These are phyloP conservation scores for Teunomyces cretensis DNA, from an alignment of 805 yeast genomes.

Conservation along the genomic window DNA sequence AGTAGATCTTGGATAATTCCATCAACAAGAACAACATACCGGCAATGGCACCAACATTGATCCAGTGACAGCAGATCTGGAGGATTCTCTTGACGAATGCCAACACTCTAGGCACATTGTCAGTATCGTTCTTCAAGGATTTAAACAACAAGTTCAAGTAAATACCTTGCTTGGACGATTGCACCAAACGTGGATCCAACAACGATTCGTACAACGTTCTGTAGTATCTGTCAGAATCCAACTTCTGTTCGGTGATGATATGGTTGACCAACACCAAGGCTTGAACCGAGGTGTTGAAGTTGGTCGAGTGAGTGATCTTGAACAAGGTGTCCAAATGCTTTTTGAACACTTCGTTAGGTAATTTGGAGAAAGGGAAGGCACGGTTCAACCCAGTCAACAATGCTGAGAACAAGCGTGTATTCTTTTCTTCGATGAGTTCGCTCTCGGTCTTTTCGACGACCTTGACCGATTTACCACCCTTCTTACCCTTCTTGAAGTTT, in stretches of 20 bases:
- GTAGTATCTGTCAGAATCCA: conserved; percentile 69
- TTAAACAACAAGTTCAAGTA: conserved; percentile 84
- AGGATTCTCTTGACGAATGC: conserved; percentile 90
- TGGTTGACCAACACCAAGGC: conserved; percentile 85
- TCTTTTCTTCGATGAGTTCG: conserved; percentile 74
- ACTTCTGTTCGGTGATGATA: conserved; percentile 60
- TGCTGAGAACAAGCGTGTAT: conserved; percentile 82
- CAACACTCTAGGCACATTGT: conserved; percentile 59
- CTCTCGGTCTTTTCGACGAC: conserved; percentile 56
- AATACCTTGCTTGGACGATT: conserved; percentile 91
- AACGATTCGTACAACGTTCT: conserved; percentile 87
- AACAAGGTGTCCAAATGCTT: conserved; percentile 81
- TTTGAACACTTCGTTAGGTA: conserved; percentile 68
- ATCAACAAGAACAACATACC: conserved; percentile 77
- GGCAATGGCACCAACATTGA: conserved; percentile 81
- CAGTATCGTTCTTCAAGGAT: conserved; percentile 69
- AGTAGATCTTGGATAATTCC: conserved; percentile 63
- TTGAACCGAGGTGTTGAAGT: conserved; percentile 91
- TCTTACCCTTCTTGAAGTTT: conserved; percentile 76
- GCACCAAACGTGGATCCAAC: conserved; percentile 76
- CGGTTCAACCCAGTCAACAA: conserved; percentile 92
- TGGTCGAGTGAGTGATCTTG: conserved; percentile 89
- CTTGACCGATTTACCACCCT: conserved; percentile 83
- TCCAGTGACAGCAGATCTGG: conserved; percentile 83
- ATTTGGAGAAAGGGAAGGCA: conserved; percentile 86